A percentile compares a stretch with the other conserved stretches of the same genome.
Conservation (phyloP, 305 asterid species). For the Solanum aculeatissimum region DNA sequence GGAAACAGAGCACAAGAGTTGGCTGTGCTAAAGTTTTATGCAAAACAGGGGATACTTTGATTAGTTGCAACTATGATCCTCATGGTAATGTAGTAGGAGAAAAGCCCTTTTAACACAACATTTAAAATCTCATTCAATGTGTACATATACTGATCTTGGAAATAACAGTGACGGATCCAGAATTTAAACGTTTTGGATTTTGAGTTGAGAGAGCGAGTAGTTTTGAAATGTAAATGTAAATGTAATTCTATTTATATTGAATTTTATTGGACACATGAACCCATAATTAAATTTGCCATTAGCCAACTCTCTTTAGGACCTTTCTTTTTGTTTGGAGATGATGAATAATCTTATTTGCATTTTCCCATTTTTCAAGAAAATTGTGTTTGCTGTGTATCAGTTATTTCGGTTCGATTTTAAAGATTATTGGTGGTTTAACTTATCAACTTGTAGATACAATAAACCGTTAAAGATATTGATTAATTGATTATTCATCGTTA, state of each 20-base stretch:
- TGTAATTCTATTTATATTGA: neutral
- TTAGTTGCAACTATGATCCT: slow-evolving; percentile 9
- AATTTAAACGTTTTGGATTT: neutral
- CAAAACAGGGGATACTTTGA: slow-evolving; percentile 4
- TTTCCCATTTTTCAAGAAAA: neutral
- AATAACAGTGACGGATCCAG: neutral
- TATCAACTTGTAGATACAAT: too few species aligned
- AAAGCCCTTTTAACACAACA: neutral
- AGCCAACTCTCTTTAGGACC: neutral
- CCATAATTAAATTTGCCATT: neutral
- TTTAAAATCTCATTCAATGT: neutral
- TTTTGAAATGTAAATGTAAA: neutral
- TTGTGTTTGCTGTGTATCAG: neutral
- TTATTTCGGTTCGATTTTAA: too few species aligned
- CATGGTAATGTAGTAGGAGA: slow-evolving; percentile 11
- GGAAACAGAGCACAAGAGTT: slow-evolving; percentile 4
- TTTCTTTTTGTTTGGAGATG: neutral
- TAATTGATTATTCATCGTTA: too few species aligned
- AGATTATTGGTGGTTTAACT: too few species aligned
- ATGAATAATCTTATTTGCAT: neutral
- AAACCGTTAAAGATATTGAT: too few species aligned
- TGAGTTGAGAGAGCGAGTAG: neutral
- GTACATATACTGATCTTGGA: neutral
- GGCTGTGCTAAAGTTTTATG: slow-evolving; percentile 9
- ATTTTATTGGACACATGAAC: neutral